These are phyloP conservation scores for Tolypocladium paradoxum DNA, from an alignment of 2,329 filamentous ascomycete species.

Conservation along the genomic window DNA sequence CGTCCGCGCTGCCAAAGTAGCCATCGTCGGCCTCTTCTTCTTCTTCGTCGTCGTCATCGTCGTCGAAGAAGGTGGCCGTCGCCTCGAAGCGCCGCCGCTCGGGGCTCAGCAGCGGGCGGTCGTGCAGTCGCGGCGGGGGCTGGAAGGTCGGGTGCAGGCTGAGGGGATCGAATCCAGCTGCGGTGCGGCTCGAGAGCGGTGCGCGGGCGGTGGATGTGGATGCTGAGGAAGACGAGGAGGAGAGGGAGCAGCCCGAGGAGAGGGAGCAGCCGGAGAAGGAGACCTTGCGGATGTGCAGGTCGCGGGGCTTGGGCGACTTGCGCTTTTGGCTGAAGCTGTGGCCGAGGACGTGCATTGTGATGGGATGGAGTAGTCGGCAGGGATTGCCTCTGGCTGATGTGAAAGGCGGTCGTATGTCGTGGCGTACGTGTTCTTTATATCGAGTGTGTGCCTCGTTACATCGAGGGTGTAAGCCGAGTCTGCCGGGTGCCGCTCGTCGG, in stretches of 20 bases:
- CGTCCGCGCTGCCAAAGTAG: slow-evolving; percentile 12
- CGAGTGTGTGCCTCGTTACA: too few relatives aligned
- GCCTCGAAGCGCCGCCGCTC: slow-evolving; percentile 10
- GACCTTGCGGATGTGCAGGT: slow-evolving; percentile 29
- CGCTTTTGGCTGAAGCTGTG: slow-evolving; percentile 25
- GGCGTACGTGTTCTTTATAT: too few relatives aligned
- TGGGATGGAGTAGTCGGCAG: background rate
- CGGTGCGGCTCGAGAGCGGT: slow-evolving; percentile 13
- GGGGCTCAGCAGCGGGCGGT: slow-evolving; percentile 20
- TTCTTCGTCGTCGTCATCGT: slow-evolving; percentile 12
- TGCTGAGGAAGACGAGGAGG: slow-evolving; percentile 18
- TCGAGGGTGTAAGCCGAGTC: background rate
- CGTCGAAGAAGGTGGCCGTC: slow-evolving; percentile 17
- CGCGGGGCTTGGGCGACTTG: slow-evolving; percentile 22
- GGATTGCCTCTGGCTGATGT: background rate
- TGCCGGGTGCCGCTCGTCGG: background rate
- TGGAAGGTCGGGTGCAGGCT: slow-evolving; percentile 22
- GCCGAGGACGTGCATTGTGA: slow-evolving; percentile 25
- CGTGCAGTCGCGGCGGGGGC: slow-evolving; percentile 25
- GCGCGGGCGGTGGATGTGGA: slow-evolving; percentile 15
- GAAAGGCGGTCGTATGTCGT: background rate
- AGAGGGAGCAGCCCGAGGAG: slow-evolving; percentile 24
- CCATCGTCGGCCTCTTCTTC: slow-evolving; percentile 16
- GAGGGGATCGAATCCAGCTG: slow-evolving; percentile 21
- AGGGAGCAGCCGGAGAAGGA: slow-evolving; percentile 29